Evolutionary conservation across 306 rosid species (phyloP).

Genomic region (Abrus pulchellus): DNA sequence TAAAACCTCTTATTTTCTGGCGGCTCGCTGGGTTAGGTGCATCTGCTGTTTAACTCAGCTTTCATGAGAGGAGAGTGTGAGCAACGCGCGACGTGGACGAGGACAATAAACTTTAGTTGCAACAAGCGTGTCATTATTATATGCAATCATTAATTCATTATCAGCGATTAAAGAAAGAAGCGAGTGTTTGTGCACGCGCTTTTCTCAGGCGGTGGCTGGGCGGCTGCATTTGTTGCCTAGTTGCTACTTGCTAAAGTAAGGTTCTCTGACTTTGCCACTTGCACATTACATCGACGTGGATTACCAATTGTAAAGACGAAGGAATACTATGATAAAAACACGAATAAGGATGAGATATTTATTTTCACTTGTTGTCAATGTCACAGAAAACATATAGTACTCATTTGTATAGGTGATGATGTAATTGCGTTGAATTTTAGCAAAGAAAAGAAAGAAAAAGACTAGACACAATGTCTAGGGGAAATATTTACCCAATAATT

Average conservation of each 20-base stretch:
- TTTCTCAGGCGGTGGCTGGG: slow-evolving; percentile 14
- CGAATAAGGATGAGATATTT: not conserved
- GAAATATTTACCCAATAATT: no score
- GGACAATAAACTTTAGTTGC: not conserved
- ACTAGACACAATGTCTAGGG: no score
- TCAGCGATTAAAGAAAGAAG: not conserved
- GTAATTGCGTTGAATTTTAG: slow-evolving; percentile 5
- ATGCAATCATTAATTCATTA: not conserved
- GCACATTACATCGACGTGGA: slow-evolving; percentile 33
- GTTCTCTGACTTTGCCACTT: slow-evolving; percentile 44
- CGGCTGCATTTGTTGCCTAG: slow-evolving; percentile 33
- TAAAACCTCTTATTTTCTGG: slow-evolving; percentile 40
- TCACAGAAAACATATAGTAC: not conserved
- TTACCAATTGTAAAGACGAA: not conserved
- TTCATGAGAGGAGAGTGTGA: slow-evolving; percentile 10
- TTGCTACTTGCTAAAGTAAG: slow-evolving; percentile 7
- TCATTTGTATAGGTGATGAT: not conserved
- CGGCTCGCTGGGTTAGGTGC: slow-evolving; percentile 47
- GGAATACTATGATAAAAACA: not conserved
- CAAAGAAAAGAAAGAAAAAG: not conserved
- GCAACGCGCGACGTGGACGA: slow-evolving; percentile 34
- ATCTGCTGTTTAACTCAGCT: not conserved
- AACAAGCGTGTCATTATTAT: no score
- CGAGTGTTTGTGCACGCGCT: slow-evolving; percentile 41
- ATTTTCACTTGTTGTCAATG: not conserved